Evolutionary conservation across 176 grass and related monocot genomes (phyloP).

Genomic region (Oryza glumipatula): DNA sequence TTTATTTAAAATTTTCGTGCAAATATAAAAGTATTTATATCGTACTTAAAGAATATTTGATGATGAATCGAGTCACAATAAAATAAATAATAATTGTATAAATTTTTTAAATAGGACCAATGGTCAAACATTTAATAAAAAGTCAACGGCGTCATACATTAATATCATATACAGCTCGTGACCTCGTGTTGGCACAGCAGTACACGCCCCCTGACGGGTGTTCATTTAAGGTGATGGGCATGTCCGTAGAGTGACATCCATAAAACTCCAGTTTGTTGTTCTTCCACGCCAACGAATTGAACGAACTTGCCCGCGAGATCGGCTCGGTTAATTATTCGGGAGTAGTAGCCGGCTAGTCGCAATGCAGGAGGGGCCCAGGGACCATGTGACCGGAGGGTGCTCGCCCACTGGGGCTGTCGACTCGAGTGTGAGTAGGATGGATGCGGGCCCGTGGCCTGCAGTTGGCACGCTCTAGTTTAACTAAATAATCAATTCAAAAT

Average conservation of each 20-base stretch:
- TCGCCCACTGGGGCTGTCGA: conserved; percentile 20
- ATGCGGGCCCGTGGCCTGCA: too few relatives aligned
- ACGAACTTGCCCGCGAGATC: not conserved
- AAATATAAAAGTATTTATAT: too few relatives aligned
- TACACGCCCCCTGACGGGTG: conserved; percentile 4
- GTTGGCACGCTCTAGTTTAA: not conserved
- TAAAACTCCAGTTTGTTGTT: conserved; percentile 33
- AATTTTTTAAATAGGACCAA: too few relatives aligned
- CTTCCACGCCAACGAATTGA: not conserved
- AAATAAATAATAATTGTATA: too few relatives aligned
- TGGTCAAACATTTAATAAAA: too few relatives aligned
- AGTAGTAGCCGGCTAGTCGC: not conserved
- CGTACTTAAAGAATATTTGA: too few relatives aligned
- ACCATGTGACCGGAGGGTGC: conserved; percentile 40
- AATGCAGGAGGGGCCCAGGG: not conserved
- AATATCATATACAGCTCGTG: too few relatives aligned
- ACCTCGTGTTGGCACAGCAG: not conserved
- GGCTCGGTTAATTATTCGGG: not conserved
- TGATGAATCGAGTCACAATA: too few relatives aligned
- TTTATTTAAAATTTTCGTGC: too few relatives aligned
- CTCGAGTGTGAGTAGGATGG: not conserved
- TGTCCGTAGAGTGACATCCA: conserved; percentile 32
- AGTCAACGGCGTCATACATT: too few relatives aligned
- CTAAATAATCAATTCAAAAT: too few relatives aligned
- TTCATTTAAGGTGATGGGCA: conserved; percentile 13